Percentiles rank a stretch among this genome's conserved stretches.
phyloP scores from a whole-genome alignment of 495 filamentous ascomycete genomes.

The Paragyromitra xinjiangensis region DNA sequence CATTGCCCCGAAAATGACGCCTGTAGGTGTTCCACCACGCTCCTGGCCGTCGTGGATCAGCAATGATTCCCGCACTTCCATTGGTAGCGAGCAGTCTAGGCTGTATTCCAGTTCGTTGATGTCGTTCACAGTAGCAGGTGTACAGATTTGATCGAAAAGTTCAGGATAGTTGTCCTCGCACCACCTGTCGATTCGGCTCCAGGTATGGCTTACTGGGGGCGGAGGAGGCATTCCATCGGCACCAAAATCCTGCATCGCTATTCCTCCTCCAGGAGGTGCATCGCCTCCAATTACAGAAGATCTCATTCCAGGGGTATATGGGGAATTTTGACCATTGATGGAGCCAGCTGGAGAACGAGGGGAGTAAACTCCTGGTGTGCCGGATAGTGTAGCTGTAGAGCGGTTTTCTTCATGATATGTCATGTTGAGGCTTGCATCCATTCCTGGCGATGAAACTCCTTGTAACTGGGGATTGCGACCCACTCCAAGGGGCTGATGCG shows the following conservation, averaged over 20 bases:
- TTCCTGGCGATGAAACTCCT: slow-evolving; percentile 80
- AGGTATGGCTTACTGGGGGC: slow-evolving; percentile 86
- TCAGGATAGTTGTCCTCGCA: slow-evolving; percentile 94
- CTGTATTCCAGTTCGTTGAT: slow-evolving; percentile 97
- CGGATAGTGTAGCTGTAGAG: slow-evolving; percentile 65
- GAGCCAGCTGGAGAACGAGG: slow-evolving; percentile 64
- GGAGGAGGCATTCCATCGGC: slow-evolving; percentile 84
- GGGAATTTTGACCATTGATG: slow-evolving; percentile 68
- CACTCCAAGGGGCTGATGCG: slow-evolving; percentile 78
- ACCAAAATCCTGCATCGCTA: slow-evolving; percentile 95
- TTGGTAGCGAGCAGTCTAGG: slow-evolving; percentile 90
- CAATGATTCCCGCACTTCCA: slow-evolving; percentile 92
- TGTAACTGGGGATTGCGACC: slow-evolving; percentile 74
- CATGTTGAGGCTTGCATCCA: slow-evolving; percentile 73
- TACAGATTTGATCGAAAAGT: slow-evolving; percentile 89
- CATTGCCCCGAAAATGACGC: slow-evolving; percentile 93
- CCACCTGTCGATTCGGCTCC: slow-evolving; percentile 93
- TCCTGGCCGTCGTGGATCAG: slow-evolving; percentile 95
- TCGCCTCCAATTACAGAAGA: slow-evolving; percentile 68
- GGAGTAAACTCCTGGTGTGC: slow-evolving; percentile 60
- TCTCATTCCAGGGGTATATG: slow-evolving; percentile 91
- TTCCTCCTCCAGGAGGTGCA: slow-evolving; percentile 78
- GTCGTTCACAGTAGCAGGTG: slow-evolving; percentile 91
- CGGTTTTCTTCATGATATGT: slow-evolving; percentile 77
- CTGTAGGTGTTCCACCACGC: slow-evolving; percentile 87